Base-by-base conservation (phyloP, 176 grass and related monocot genomes). In the Neostapfia colusana region DNA sequence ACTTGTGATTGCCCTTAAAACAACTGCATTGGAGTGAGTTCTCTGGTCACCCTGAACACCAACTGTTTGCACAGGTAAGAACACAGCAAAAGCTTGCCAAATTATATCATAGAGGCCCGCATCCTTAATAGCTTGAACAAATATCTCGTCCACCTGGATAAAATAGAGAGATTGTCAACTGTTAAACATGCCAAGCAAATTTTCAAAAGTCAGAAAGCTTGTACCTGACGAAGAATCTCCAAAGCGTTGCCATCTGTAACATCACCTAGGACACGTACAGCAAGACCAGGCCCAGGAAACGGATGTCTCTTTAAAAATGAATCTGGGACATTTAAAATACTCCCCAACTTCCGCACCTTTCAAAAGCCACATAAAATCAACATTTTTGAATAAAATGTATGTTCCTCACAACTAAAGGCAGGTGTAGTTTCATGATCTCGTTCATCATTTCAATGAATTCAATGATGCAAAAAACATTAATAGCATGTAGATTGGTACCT, bases 271-370 rank as follows among this genome's bases (percentile, higher is more conserved):
- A 97, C 86, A 58, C 90, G 88, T 43, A 97, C 88, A 38, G 90
- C 93, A 82, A 97, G 93, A 72, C 93, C 93, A 74, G 93, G 90
- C 39, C 93, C 93, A 87, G 93, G 90, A 85, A 97, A 97, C 48
- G 93, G 93, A 59, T 97, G 93, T 6, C 93, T 81, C 85, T 89
- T 97, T 64, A 97, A 90, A 69, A 97, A 97, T 78, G 88, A 89
- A 41, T 93, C 88, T 20, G 90, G 93, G 28, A 97, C 93, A 83
- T 89, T 85, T 71, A 97, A 87, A 48, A 97, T 93, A 51, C 85
- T 78, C 20, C 90, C 88, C 70, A 97, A 25, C 83, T 91, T 93
- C 46, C 90, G 85, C 37, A 97, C 93, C 93, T 97, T 86, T n/a
- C 1, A 17, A 14, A 66, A 61, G 28, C 65, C 6, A 81, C 6